Evolutionary conservation across 148 eudicot genomes (phyloP), one percentile per base, ranked within the genome.

Genomic region (Nyssa sinensis): DNA sequence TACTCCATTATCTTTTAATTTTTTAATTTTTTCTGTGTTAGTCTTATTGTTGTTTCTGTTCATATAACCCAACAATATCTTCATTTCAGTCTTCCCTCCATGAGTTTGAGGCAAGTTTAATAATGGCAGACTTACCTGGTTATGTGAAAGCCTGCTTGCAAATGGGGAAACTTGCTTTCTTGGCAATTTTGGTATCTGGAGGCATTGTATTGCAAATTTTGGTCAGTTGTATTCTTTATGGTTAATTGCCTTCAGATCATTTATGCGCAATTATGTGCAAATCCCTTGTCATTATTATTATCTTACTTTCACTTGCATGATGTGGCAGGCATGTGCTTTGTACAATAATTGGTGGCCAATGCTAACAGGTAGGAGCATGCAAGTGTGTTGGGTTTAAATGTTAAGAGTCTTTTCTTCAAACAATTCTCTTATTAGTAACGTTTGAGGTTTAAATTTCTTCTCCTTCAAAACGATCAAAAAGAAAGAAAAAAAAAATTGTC

Each of bases 301-400:
- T 59, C 61, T 70, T 73, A 61, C 63, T 10, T 29, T 30, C 51
- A 55, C 57, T 30, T 82, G 49, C 64, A 29, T 73, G 37, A 44
- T 82, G 29, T 75, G 71, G 73, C 90, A 94, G 98, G 98, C 98
- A 53, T 95, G 98, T 87, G 98, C 97, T 76, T 80, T 94, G 84
- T 94, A 90, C 82, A 70, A 84, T 70, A 94, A 94, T 74, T 94
- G 97, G 98, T 94, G 98, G 97, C 98, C 98, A 64, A 90, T 94
- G 98, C 83, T 94, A 72, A 73, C 98, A 85, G 96, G 98, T 91
- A 82, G 31, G 66, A 14, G 25, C 47, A 64, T 71, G 32, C 34
- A 25, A 14, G 0, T 74, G n/a, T 5, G 55, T 44, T 53, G 33
- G 25, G 47, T 31, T 33, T 34, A 53, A 55, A n/a, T 4, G 59